Base-by-base conservation (phyloP, 352 stramenopile species). In the Phytopythium litorale region DNA sequence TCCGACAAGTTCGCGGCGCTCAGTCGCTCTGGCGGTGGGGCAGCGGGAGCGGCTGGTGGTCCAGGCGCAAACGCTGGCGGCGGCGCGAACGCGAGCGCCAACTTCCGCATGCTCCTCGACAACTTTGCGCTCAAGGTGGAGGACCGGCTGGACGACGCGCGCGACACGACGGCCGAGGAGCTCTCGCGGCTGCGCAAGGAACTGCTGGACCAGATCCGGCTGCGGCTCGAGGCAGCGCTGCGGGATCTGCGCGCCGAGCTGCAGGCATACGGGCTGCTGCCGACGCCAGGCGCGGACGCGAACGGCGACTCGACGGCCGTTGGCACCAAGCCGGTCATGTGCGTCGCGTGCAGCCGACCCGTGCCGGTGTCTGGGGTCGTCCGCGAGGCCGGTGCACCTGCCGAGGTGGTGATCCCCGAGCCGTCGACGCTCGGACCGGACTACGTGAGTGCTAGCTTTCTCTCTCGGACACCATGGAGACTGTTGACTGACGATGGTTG, bases 291-390 rank as follows among this genome's bases (percentile, higher is more conserved):
- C 15, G 45, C 71, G 48, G 63, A 64, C 32, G 68, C 62, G n/a
- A 75, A 71, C 52, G 78, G 81, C 51, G 83, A 91, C 43, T 86
- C 84, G 46, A 93, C 86, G 5, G 81, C 86, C 7, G 76, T 93
- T 57, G 84, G 81, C 35, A 92, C 84, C 18, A 92, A 91, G 50
- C 81, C 83, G 0, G 76, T 90, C 28, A 92, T 94, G 81, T 93
- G 84, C 56, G 84, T 94, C 30, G 84, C 84, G 6, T 92, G 85
- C 58, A 92, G 83, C 58, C 80, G 83, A 1, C 85, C 85, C 0
- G 85, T 92, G 16, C 79, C 81, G 0, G 81, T 92, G 25, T 92
- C 81, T 11, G 40, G 45, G 1, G 40, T 78, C 38, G 68, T 92
- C 12, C 76, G 77, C 19, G 82, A 91, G 59, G 67, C 76, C 45